These are phyloP conservation scores for Viola pubescens DNA, from an alignment of 441 rosid species.

Conservation along the genomic window DNA sequence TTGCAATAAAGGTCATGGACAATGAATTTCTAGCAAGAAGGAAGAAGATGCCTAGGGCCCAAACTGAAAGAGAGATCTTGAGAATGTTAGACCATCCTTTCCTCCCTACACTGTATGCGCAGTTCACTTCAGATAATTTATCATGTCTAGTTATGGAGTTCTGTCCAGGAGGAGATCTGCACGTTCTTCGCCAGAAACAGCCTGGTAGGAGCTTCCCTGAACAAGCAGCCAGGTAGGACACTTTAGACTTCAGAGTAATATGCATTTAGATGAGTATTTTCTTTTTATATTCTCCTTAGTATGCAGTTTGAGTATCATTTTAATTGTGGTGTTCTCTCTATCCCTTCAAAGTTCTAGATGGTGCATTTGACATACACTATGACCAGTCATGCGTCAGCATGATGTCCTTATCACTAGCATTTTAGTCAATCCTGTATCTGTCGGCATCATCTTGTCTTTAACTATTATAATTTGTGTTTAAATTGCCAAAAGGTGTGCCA, in stretches of 20 bases:
- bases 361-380: too few relatives aligned
- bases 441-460: too few relatives aligned
- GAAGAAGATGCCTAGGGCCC: conserved; percentile 92
- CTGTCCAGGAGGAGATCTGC: conserved; percentile 96
- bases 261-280: conserved; percentile 9
- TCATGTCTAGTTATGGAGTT: conserved; percentile 96
- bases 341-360: too few relatives aligned
- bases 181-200: conserved; percentile 86
- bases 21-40: conserved; percentile 86
- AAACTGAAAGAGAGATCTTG: conserved; percentile 85
- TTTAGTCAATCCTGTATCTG: too few relatives aligned
- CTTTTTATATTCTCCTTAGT: conserved; percentile 1
- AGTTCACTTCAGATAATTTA: conserved; percentile 78
- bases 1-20: conserved; percentile 98
- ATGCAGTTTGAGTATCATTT: not conserved
- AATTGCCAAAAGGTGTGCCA: too few relatives aligned
- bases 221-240: conserved; percentile 79
- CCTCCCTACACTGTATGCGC: conserved; percentile 81
- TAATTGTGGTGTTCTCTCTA: not conserved
- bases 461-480: too few relatives aligned
- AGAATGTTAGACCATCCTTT: conserved; percentile 92
- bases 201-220: conserved; percentile 72
- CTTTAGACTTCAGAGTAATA: not conserved
- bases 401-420: too few relatives aligned
- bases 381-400: too few relatives aligned